Evolutionary conservation across 495 filamentous ascomycete species (phyloP), one percentile per base, ranked within the genome.

Genomic region (Neurospora sp.): DNA sequence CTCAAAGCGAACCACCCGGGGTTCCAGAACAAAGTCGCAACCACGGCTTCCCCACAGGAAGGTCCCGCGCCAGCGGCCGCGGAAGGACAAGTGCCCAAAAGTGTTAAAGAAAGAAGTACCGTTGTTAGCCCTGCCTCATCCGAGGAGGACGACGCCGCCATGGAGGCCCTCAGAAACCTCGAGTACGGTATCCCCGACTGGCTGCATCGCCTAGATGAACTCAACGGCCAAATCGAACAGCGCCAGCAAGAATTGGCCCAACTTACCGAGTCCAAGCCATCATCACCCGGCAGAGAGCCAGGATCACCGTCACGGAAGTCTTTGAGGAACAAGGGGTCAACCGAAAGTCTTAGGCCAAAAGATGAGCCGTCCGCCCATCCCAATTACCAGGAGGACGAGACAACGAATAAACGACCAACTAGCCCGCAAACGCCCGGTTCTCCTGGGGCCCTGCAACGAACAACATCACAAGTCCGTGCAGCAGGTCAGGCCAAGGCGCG

Each of bases 171-270:
- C 69, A 85, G 85, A 71, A 87, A 89, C 70, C 87, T 94, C 71
- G 83, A 86, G 73, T 86, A 73, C 84, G 90, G 85, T 74, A 79
- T 93, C 6, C 92, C 92, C 28, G 81, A 88, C 73, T 94, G 92
- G 92, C 85, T 90, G 59, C 82, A 80, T 74, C 87, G 86, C 59
- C 83, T 94, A 69, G 90, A 93, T 59, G 89, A 92, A 19, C 86
- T 94, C 37, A 89, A 88, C 74, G 80, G 84, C 54, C 89, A 93
- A 76, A 90, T 94, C 42, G 86, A 89, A 42, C 84, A 86, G 73
- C 92, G 90, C 81, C 90, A 93, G 79, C 80, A 86, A 48, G 91
- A 93, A 80, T 89, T 93, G 74, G 84, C 87, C 31, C 77, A 81
- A 66, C 78, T 87, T 37, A 81, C 86, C 37, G 83, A 83, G 42